Conservation (phyloP, 129 eudicot genomes). For the Lactuca sativa region DNA sequence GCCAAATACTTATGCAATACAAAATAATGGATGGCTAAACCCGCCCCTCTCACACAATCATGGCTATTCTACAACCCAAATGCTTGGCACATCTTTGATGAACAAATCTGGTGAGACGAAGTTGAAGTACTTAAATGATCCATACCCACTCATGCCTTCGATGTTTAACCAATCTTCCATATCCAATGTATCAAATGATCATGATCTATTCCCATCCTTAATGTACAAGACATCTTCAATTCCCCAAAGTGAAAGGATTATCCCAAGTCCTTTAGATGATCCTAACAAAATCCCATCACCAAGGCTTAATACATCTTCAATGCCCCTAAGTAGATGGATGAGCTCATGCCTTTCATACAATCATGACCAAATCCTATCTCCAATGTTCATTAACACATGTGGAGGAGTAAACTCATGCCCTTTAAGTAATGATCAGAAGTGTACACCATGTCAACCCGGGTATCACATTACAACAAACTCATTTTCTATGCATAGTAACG, state of each 20-base stretch:
- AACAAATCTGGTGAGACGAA: neutral
- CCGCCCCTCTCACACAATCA: neutral
- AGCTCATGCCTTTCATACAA: neutral
- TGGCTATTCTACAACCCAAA: neutral
- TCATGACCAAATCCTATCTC: neutral
- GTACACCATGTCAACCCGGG: too few relatives aligned
- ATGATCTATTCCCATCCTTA: constrained; percentile 1
- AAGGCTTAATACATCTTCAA: neutral
- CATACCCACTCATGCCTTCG: neutral
- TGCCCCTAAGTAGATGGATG: neutral
- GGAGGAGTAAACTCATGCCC: neutral
- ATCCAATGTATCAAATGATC: neutral
- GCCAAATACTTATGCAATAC: neutral
- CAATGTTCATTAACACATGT: neutral
- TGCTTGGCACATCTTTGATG: neutral
- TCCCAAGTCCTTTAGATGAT: neutral
- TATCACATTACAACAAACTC: neutral
- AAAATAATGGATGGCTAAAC: neutral
- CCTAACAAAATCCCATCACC: neutral
- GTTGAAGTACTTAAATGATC: neutral
- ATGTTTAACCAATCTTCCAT: neutral
- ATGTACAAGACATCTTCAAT: neutral
- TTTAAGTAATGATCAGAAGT: neutral
- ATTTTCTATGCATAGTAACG: neutral
- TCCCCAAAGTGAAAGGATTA: neutral